Evolutionary conservation across 148 eudicot genomes (phyloP), one percentile per base, ranked within the genome.

Genomic region (Spergularia marina): DNA sequence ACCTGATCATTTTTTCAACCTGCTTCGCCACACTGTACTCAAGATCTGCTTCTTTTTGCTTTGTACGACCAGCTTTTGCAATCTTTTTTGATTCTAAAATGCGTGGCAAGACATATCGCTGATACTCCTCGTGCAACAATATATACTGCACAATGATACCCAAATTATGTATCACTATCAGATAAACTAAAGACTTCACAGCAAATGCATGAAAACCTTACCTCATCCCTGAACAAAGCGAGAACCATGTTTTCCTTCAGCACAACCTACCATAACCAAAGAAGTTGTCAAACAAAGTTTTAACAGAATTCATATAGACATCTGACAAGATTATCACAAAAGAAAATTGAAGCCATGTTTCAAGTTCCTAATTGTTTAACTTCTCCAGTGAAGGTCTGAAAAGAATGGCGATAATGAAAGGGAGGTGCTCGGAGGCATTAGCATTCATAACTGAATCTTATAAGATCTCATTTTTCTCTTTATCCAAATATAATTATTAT

Each of bases 1-100:
- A 96, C 99, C 99, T 92, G 84, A 96, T 87, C 98, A 96, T 93
- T 87, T 91, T 96, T 87, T 92, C 99, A 65, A 96, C 99, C 84
- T 96, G 99, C 91, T 96, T 96, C n/a, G 99, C 99, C 49, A 96
- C 95, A 83, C 98, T 92, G 56, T 96, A 96, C 76, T 96, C 99
- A 55, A 96, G 86, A 84, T 96, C 98, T 76, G 98, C 98, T 85
- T 96, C 99, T 78, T 96, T 96, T 84, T 96, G 99, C 85, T 91
- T 96, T 64, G 97, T 86, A 61, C 98, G 94, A 20, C 99, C 99
- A 79, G 98, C 91, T 83, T 96, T 96, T 61, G 99, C 99, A 89
- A 89, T 83, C 87, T 88, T 96, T 83, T 96, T 96, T 66, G 99
- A 92, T 78, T 92, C 99, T 82, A 96, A 77, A 87, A 96, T 84